Percentiles rank a stretch among this genome's conserved stretches.
Evolutionary conservation across 2,329 filamentous ascomycete species (phyloP).

Genomic region (Aspergillus novofumigatus): DNA sequence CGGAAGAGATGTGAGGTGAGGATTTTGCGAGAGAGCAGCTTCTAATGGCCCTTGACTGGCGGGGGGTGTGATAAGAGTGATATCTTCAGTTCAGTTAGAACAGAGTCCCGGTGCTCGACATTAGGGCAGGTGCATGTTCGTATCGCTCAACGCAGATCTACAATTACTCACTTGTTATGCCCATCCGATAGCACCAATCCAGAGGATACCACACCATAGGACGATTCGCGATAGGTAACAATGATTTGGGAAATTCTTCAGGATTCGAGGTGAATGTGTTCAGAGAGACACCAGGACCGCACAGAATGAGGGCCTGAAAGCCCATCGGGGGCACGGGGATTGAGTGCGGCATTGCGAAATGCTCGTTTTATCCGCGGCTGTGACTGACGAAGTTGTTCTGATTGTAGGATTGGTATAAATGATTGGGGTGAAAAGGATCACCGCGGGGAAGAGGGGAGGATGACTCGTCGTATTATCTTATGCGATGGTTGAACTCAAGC

Average conservation of each 20-base stretch:
- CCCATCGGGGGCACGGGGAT: conserved; percentile 54
- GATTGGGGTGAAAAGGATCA: background rate
- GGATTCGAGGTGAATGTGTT: conserved; percentile 49
- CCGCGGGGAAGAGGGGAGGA: background rate
- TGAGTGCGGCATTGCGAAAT: conserved; percentile 24
- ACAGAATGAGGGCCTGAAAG: conserved; percentile 47
- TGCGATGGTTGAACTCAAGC: background rate
- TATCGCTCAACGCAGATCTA: background rate
- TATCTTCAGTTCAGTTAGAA: conserved; percentile 25
- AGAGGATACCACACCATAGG: conserved; percentile 49
- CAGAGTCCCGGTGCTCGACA: background rate
- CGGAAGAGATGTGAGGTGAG: conserved; percentile 47
- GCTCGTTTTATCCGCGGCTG: background rate
- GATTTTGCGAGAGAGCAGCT: conserved; percentile 47
- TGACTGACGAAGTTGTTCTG: background rate
- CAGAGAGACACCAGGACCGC: conserved; percentile 46
- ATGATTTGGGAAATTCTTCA: conserved; percentile 45
- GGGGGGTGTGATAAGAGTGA: conserved; percentile 47
- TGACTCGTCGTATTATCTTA: background rate
- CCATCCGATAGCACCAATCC: conserved; percentile 48
- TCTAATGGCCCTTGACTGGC: conserved; percentile 41
- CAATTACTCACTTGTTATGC: conserved; percentile 39
- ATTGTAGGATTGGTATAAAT: background rate
- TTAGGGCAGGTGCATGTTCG: background rate
- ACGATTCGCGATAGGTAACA: conserved; percentile 48